Conservation (phyloP, 2,329 filamentous ascomycete genomes). For the Aspergillus unguis region DNA sequence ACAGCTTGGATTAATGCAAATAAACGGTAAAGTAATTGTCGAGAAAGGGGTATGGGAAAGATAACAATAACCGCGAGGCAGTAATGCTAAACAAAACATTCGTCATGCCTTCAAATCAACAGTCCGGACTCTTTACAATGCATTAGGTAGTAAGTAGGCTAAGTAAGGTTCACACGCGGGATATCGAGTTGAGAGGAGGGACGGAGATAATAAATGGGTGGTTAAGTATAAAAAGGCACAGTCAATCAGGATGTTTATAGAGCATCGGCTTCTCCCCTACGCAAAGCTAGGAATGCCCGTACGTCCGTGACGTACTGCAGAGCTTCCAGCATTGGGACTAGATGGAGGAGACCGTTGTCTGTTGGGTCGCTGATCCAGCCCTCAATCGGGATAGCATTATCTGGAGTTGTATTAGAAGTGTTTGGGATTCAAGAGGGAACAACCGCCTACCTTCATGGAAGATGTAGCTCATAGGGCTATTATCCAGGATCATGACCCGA, state of each 20-base stretch:
- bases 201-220: neutral
- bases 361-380: conserved; percentile 99
- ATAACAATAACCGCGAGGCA: neutral
- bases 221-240: neutral
- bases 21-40: neutral
- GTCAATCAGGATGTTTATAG: conserved; percentile 15
- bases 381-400: conserved; percentile 98
- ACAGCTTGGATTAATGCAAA: conserved; percentile 3
- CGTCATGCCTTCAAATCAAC: conserved; percentile 12
- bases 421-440: too few relatives aligned
- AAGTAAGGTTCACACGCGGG: neutral
- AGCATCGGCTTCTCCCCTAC: conserved; percentile 67
- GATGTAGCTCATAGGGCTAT: conserved; percentile 96
- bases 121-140: conserved; percentile 5
- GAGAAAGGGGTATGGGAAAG: conserved; percentile 15
- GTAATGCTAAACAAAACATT: conserved; percentile 8
- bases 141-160: conserved; percentile 14
- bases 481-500: conserved; percentile 98
- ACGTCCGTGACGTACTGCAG: conserved; percentile 97
- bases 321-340: conserved; percentile 88
- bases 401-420: conserved; percentile 47
- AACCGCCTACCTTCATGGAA: conserved; percentile 81
- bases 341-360: conserved; percentile 88
- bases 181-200: conserved; percentile 2
- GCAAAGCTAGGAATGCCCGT: conserved; percentile 79